Conservation (phyloP, 148 eudicot genomes). For the Hydrangea macrophylla region DNA sequence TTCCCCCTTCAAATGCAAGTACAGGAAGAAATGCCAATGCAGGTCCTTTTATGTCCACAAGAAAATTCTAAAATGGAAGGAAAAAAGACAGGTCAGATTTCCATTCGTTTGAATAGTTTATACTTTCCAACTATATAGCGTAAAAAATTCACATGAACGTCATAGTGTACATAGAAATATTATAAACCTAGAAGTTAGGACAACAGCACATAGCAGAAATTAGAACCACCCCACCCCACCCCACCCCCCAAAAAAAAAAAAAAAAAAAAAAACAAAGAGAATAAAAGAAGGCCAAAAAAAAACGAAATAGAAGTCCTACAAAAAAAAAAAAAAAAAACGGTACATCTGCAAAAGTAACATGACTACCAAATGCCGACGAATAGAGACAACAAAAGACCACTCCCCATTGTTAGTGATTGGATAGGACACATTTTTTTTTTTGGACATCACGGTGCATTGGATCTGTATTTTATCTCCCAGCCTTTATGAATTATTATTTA, state of each 20-base stretch:
- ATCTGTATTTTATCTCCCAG: background rate
- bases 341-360: background rate
- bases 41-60: slow-evolving; percentile 95
- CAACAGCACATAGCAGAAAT: background rate
- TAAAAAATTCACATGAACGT: background rate
- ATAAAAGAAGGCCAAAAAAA: no score
- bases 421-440: background rate
- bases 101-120: background rate
- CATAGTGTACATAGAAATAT: background rate
- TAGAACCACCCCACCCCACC: no score
- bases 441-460: background rate
- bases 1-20: slow-evolving; percentile 97
- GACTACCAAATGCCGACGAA: background rate
- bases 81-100: background rate
- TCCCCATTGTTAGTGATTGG: background rate
- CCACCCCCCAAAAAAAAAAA: background rate
- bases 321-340: background rate
- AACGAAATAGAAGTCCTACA: no score
- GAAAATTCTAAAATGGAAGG: slow-evolving; percentile 63
- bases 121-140: background rate
- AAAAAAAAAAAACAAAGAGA: background rate
- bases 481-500: no score
- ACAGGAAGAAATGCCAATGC: slow-evolving; percentile 86
- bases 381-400: background rate
- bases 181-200: background rate